Evolutionary conservation across 805 yeast genomes (phyloP), one percentile per base, ranked within the genome.

Genomic region (Naumovozyma castellii): DNA sequence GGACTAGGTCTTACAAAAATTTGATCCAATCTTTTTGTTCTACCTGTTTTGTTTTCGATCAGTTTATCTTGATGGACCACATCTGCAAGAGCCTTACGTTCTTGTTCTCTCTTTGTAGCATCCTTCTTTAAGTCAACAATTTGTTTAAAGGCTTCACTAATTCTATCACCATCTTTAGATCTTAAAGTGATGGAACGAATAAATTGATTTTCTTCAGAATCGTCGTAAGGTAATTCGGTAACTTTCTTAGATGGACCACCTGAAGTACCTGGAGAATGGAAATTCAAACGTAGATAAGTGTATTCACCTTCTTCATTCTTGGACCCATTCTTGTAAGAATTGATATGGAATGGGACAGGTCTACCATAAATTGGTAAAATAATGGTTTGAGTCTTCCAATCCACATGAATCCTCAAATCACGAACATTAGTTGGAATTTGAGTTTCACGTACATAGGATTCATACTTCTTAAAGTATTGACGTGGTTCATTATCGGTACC

Each of bases 281-380:
- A 86, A 60, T 90, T 90, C 56, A 90, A 71, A 62, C 98, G 78
- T 54, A 90, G 60, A 56, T 84, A 88, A 1, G 95, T 87, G 61
- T 75, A 87, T 50, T 88, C 97, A 39, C 97, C 97, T 68, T 92
- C 97, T 56, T 92, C 98, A 47, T 81, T 85, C 56, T 87, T 88
- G 9, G 95, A 83, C 37, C 96, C 97, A 57, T 85, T 88, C 56
- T 88, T 90, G 66, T 84, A 88, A 3, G 97, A 71, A 60, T 86
- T 86, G 56, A 90, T 87, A 61, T 90, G 98, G 71, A 92, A 90
- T 18, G 98, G 98, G 38, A 92, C 97, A 1, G 97, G 97, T 54
- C 97, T 74, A 46, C 98, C 98, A 54, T 81, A 76, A 43, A 90
- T 82, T 38, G 98, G 98, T 43, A 90, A 67, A 44, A 90, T 76